Evolutionary conservation across 1,284 basidiomycete genomes (phyloP).

Genomic region (Xerocomus amazonicus): DNA sequence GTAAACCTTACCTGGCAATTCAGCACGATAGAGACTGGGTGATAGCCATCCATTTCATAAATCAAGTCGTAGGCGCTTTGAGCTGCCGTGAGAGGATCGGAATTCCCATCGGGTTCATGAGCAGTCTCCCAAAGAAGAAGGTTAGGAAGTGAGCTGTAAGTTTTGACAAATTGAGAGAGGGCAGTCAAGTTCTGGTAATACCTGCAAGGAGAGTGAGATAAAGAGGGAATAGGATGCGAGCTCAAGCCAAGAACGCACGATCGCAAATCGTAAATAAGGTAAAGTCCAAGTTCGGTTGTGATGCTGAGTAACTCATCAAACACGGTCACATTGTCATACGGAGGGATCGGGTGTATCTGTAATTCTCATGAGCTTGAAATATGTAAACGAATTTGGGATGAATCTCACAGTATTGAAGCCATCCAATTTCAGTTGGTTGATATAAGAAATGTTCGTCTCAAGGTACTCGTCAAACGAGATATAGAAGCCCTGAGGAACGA

Average conservation of each 20-base stretch:
- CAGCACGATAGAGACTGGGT: conserved; percentile 69
- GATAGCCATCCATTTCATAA: conserved; percentile 65
- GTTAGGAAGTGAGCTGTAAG: conserved; percentile 60
- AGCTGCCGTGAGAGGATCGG: conserved; percentile 60
- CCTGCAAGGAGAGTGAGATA: conserved; percentile 9
- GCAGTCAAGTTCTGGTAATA: conserved; percentile 57
- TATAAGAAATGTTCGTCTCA: conserved; percentile 19
- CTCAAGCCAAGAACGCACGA: conserved; percentile 38
- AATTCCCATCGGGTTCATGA: conserved; percentile 70
- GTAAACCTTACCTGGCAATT: conserved; percentile 50
- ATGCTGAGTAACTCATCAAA: conserved; percentile 24
- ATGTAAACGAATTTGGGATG: neutral
- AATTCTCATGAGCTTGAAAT: neutral
- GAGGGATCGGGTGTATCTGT: conserved; percentile 33
- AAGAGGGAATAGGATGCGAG: neutral
- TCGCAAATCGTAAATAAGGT: conserved; percentile 30
- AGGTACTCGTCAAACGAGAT: conserved; percentile 20
- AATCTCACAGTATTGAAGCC: conserved; percentile 32
- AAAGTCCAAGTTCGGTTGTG: conserved; percentile 23
- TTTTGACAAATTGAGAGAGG: conserved; percentile 60
- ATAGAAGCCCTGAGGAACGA: conserved; percentile 33
- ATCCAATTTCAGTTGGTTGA: conserved; percentile 19
- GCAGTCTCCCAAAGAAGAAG: conserved; percentile 74
- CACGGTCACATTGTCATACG: conserved; percentile 23
- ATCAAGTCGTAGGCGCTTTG: conserved; percentile 55